A percentile compares a stretch with the other conserved stretches of the same genome.
These are phyloP conservation scores for Narthecium ossifragum DNA, from an alignment of 106 monocot species.

Conservation along the genomic window DNA sequence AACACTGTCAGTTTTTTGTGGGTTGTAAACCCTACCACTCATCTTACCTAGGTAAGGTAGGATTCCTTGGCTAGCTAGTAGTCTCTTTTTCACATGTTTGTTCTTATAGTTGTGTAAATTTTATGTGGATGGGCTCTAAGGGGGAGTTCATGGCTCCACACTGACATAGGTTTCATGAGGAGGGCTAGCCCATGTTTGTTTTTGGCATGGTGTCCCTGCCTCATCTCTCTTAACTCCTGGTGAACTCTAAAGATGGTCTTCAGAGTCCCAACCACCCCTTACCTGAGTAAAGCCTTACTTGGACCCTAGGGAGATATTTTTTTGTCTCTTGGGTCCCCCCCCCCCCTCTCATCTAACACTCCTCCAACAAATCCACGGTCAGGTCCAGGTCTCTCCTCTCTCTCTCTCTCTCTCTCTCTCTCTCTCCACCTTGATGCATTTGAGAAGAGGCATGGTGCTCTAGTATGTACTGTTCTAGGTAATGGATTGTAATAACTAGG, in stretches of 20 bases:
- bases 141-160: slow-evolving; percentile 16
- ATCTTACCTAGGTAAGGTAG: slow-evolving; percentile 19
- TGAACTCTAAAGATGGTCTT: slow-evolving; percentile 31
- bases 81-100: slow-evolving; percentile 12
- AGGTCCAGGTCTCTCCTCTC: slow-evolving; percentile 18
- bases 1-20: not conserved
- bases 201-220: slow-evolving; percentile 28
- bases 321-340: slow-evolving; percentile 27
- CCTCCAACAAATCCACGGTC: slow-evolving; percentile 30
- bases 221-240: slow-evolving; percentile 12
- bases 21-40: not conserved
- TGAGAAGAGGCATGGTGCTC: slow-evolving; percentile 9
- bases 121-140: slow-evolving; percentile 24
- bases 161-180: slow-evolving; percentile 12
- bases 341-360: not conserved
- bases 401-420: slow-evolving; percentile 9
- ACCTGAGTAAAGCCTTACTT: not conserved
- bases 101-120: slow-evolving; percentile 20
- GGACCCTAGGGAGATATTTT: slow-evolving; percentile 33
- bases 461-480: slow-evolving; percentile 24
- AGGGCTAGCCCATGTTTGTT: slow-evolving; percentile 31
- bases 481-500: slow-evolving; percentile 34
- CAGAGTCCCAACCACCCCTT: slow-evolving; percentile 16
- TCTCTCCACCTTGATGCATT: slow-evolving; percentile 1
- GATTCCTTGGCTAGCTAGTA: slow-evolving; percentile 11